Evolutionary conservation across 352 stramenopile species (phyloP).

Genomic region (Globisporangium carolinianum): DNA sequence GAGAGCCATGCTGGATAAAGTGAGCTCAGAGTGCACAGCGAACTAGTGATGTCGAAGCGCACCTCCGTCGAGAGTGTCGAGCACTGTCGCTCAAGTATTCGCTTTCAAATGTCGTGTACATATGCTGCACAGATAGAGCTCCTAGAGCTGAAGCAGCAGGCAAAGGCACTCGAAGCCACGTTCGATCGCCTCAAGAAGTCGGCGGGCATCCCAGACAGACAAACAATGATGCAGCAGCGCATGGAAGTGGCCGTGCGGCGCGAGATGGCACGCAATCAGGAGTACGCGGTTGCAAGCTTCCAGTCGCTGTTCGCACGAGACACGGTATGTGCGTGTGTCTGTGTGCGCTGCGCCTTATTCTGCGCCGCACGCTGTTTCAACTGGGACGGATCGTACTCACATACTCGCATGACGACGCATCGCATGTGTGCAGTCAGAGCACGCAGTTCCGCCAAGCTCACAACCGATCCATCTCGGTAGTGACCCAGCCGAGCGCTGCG

Average conservation of each 20-base stretch:
- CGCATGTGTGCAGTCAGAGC: neutral
- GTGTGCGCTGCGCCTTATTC: too few relatives aligned
- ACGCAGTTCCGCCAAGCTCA: neutral
- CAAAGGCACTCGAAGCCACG: slow-evolving; percentile 1
- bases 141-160: slow-evolving; percentile 1
- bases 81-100: neutral
- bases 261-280: slow-evolving; percentile 5
- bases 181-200: slow-evolving; percentile 4
- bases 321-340: neutral
- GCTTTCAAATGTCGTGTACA: neutral
- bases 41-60: too few relatives aligned
- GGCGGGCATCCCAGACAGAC: slow-evolving; percentile 3
- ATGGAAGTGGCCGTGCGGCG: slow-evolving; percentile 5
- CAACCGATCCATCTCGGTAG: neutral
- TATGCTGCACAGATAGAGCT: slow-evolving; percentile 1
- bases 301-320: slow-evolving; percentile 6
- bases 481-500: neutral
- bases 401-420: neutral
- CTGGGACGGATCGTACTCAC: too few relatives aligned
- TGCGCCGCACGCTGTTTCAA: too few relatives aligned
- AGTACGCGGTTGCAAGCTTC: slow-evolving; percentile 7
- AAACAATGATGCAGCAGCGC: slow-evolving; percentile 2
- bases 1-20: neutral
- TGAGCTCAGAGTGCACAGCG: neutral
- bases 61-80: neutral